Evolutionary conservation across 2,329 filamentous ascomycete species (phyloP).

Genomic region (Grosmannia penicillata): DNA sequence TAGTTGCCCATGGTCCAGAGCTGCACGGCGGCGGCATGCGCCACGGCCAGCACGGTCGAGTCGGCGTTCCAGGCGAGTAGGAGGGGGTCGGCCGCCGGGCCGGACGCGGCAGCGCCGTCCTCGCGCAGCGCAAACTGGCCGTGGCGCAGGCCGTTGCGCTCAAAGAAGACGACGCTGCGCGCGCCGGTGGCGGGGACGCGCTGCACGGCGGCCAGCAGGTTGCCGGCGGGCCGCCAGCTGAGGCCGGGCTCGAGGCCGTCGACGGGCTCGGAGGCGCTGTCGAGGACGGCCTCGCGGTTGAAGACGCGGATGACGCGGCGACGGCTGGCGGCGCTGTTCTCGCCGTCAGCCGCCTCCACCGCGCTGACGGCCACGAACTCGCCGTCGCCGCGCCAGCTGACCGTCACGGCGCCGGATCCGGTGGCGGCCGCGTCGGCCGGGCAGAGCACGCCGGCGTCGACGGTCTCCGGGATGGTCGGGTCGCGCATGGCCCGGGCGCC

Average conservation of each 20-base stretch:
- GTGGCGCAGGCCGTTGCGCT: slow-evolving; percentile 93
- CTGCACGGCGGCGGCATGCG: slow-evolving; percentile 60
- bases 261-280: slow-evolving; percentile 89
- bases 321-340: slow-evolving; percentile 10
- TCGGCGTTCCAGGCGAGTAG: slow-evolving; percentile 77
- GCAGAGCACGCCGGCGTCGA: slow-evolving; percentile 72
- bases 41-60: slow-evolving; percentile 79
- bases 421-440: slow-evolving; percentile 61
- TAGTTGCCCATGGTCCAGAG: slow-evolving; percentile 97
- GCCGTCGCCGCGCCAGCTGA: slow-evolving; percentile 92
- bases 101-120: slow-evolving; percentile 4
- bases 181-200: slow-evolving; percentile 31
- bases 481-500: slow-evolving; percentile 76
- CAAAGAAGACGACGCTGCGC: slow-evolving; percentile 86
- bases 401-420: slow-evolving; percentile 41
- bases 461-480: slow-evolving; percentile 83
- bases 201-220: slow-evolving; percentile 78
- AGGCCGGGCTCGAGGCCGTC: slow-evolving; percentile 77
- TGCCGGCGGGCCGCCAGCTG: slow-evolving; percentile 85
- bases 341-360: slow-evolving; percentile 31
- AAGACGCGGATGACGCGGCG: slow-evolving; percentile 80
- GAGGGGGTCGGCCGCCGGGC: slow-evolving; percentile 33
- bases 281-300: slow-evolving; percentile 75
- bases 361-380: slow-evolving; percentile 79
- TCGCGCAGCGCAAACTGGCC: slow-evolving; percentile 71